These are phyloP conservation scores for Marasmius fiardii DNA, from an alignment of 1,284 basidiomycete species.

Conservation along the genomic window DNA sequence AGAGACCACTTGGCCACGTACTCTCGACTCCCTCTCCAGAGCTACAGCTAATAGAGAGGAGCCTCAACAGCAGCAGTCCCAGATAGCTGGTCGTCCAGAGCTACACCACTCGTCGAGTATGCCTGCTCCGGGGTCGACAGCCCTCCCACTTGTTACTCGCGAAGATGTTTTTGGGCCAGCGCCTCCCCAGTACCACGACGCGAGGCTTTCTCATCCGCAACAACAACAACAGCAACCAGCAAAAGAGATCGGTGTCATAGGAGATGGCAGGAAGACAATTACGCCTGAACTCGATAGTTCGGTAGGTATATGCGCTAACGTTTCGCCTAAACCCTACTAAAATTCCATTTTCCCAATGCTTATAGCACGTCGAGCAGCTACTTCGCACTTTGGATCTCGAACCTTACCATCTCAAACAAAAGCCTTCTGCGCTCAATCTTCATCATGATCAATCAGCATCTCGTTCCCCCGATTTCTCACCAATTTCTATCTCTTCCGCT, in stretches of 20 bases:
- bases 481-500: constrained; percentile 21
- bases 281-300: constrained; percentile 52
- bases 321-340: constrained; percentile 22
- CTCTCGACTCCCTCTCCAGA: constrained; percentile 56
- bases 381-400: constrained; percentile 69
- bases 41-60: constrained; percentile 37
- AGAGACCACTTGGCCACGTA: constrained; percentile 60
- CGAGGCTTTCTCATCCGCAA: constrained; percentile 19
- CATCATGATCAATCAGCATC: constrained; percentile 36
- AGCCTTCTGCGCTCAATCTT: constrained; percentile 39
- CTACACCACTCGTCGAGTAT: constrained; percentile 21
- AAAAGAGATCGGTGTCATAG: constrained; percentile 67
- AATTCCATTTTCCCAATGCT: constrained; percentile 18
- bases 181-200: constrained; percentile 18
- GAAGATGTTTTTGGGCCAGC: constrained; percentile 62
- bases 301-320: constrained; percentile 33
- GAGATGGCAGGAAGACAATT: constrained; percentile 67
- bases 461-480: constrained; percentile 38
- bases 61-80: background rate
- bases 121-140: background rate
- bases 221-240: background rate
- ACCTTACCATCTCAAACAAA: constrained; percentile 38
- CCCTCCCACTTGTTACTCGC: constrained; percentile 29
- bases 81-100: constrained; percentile 11
- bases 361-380: constrained; percentile 72